Evolutionary conservation across 768 basidiomycete genomes (phyloP), one percentile per base, ranked within the genome.

Genomic region (Rhizopogon salebrosus): DNA sequence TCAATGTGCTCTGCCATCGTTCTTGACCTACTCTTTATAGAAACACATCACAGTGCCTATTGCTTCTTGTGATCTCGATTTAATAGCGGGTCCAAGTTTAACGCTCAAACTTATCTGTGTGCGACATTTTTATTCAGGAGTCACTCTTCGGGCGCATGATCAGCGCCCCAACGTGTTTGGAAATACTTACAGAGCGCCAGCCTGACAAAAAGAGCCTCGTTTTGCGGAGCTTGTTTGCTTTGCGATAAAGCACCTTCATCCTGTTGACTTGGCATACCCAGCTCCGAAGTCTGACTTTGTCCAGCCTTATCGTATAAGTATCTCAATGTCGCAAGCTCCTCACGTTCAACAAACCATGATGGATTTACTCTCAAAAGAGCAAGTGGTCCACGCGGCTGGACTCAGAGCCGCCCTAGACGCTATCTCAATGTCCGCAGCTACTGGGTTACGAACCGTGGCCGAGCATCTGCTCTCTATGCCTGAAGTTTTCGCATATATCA

Each of bases 391-490:
- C 37, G 49, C 51, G 35, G 58, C 61, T 10, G 66, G 58, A 18
- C 56, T 63, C 22, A 41, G 46, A 42, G 48, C 48, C 23, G 62
- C 62, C 16, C 56, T 67, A 48, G 43, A 58, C 43, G 61, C 62
- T 53, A 59, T 71, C 55, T 64, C 66, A 57, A 57, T 52, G 53
- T 62, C 41, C 31, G 60, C 58, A 52, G 57, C 56, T 31, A 14
- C 51, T 0, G 51, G 24, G 41, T 55, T 66, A 57, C 57, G 46
- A 52, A 55, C 62, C 61, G 54, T 64, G 49, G 16, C 66, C n/a
- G 60, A 60, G 51, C 58, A 67, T 45, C 52, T 71, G 49, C 58
- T 69, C 20, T 61, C 64, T 3, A 29, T 56, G 5, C 60, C 67
- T 0, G 36, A 54, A 11, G 56, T 69, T 11, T 71, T 70, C 2